Conservation (phyloP, 1,284 basidiomycete species). For the Pseudomicrostroma phylloplanum region DNA sequence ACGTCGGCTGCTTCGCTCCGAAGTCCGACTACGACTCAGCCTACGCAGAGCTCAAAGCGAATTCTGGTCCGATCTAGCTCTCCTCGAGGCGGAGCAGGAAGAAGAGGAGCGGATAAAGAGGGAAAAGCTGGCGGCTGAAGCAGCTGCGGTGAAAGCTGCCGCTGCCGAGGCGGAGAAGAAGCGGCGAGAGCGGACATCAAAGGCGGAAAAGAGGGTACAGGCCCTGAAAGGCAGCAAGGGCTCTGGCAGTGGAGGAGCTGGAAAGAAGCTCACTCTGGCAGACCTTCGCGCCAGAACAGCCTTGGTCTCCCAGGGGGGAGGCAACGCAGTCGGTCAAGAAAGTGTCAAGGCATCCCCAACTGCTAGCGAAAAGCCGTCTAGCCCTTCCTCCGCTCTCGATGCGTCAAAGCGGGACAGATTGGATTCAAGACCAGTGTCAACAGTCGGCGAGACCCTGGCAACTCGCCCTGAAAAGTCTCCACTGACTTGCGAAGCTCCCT, state of each 20-base stretch:
- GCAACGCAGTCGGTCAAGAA: not conserved
- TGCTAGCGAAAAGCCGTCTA: not conserved
- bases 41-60: not conserved
- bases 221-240: not conserved
- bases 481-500: too few relatives aligned
- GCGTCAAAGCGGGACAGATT: too few relatives aligned
- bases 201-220: not conserved
- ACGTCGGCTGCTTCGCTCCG: not conserved
- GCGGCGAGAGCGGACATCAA: not conserved
- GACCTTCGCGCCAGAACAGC: not conserved
- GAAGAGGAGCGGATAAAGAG: not conserved
- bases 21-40: not conserved
- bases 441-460: too few relatives aligned
- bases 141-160: not conserved
- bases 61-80: not conserved
- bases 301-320: not conserved
- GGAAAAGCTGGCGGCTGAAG: not conserved
- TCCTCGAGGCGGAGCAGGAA: not conserved
- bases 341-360: not conserved
- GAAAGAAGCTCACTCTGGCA: constrained; percentile 3
- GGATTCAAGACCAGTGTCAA: too few relatives aligned
- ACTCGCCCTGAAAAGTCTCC: too few relatives aligned
- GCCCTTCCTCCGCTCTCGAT: too few relatives aligned
- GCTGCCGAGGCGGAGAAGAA: not conserved
- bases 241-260: not conserved